Evolutionary conservation across 2,329 filamentous ascomycete species (phyloP), one percentile per base, ranked within the genome.

Genomic region (Penicillium hesseltinei): DNA sequence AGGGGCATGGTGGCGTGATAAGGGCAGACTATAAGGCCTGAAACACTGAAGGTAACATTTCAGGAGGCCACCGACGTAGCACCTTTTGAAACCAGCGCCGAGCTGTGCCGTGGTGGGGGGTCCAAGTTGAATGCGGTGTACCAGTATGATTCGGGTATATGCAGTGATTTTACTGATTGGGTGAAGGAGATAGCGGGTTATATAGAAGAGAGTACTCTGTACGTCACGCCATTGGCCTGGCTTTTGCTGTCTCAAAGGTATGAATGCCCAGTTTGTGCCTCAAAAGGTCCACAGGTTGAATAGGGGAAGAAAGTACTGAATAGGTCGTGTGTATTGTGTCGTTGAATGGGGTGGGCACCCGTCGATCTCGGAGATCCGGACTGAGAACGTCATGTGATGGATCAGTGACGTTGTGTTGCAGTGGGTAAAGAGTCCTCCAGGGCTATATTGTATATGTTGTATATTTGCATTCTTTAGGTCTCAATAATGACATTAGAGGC

Each of bases 1-100:
- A 73, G 69, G 52, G 71, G 71, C 71, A 73, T 73, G 49, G 51
- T 71, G 62, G 68, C 63, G 58, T 58, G 54, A 29, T 54, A 43
- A 53, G 52, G 56, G 50, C 39, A 53, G 48, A 51, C 52, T 61
- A 62, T 57, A 57, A 59, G 58, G 57, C 40, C 56, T 51, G 51
- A 55, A 59, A 55, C 50, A 27, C 39, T 42, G 42, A 53, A 19
- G 38, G 45, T 56, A 59, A 62, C 71, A 73, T 73, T 61, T 62
- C 71, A 71, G 44, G 46, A 56, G 53, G 36, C 40, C 51, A 47
- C 46, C 40, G 21, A 63, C 36, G 62, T 62, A 62, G 47, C 50
- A 47, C 39, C 36, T 54, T 54, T 54, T 43, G 36, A 48, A 57
- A 60, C 38, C 19, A 55, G 44, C 40, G 48, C 56, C 57, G 50